Base-by-base conservation (phyloP, 2,329 filamentous ascomycete species). In the Beauveria sp. region DNA sequence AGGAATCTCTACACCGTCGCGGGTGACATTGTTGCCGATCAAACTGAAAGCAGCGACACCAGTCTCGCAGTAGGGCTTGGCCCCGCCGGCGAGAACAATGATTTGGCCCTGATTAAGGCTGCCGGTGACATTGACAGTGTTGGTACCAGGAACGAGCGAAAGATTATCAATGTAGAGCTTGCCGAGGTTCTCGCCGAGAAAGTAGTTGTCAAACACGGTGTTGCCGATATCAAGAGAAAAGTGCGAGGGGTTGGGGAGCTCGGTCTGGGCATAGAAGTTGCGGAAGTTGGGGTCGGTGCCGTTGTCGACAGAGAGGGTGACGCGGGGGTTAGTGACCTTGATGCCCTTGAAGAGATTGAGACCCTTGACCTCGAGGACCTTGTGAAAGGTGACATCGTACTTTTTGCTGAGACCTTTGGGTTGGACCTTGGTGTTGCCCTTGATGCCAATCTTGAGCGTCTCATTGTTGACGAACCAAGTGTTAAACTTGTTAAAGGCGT, bases 191-290 rank as follows among this genome's bases (percentile, higher is more conserved):
- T 72, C 66, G 51, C 76, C 79, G 50, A 80, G 76, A 58, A 86
- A 77, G 67, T 76, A 82, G 68, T 84, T 85, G 71, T 78, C 73
- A 72, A 88, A 87, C 30, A 81, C 81, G 42, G 84, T 77, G 67
- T 89, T 87, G 67, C 87, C 87, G 67, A 90, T 81, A 40, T 87
- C 81, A 58, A 90, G 78, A n/a, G 80, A 84, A 69, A 87, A 79
- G 57, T 83, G 73, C 1, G 86, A 87, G 7, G 78, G 79, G 71
- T 90, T 90, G 65, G 84, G 85, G 56, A 90, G 86, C 61, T 76
- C 75, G 62, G 81, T 79, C 16, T 75, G 80, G 66, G 80, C 86
- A 57, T 79, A 74, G 73, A 90, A 86, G 74, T 89, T 90, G 69
- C 80, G 78, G 24, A 53, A 58, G 50, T 67, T 61, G 49, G 52